A percentile compares a stretch with the other conserved stretches of the same genome.
Evolutionary conservation across 2,329 filamentous ascomycete genomes (phyloP).

Genomic region (Emmonsiellopsis sp.): DNA sequence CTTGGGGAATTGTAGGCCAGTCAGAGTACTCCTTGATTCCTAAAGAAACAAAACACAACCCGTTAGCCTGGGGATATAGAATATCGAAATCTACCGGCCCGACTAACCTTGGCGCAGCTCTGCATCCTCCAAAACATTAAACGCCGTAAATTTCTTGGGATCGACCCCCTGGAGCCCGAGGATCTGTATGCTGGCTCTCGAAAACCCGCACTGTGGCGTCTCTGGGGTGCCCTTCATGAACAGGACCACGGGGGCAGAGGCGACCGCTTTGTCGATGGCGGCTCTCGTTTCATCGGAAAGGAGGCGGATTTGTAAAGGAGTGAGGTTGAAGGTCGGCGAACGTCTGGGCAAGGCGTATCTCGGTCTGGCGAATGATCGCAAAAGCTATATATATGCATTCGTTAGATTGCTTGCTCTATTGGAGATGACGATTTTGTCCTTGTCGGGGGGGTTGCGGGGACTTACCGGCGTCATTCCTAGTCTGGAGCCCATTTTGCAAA

Average conservation of each 20-base stretch:
- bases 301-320: conserved; percentile 27
- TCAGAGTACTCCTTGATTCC: conserved; percentile 99
- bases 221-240: conserved; percentile 99
- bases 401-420: background rate
- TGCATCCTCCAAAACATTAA: conserved; percentile 89
- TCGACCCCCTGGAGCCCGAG: conserved; percentile 90
- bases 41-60: conserved; percentile 24
- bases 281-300: conserved; percentile 70
- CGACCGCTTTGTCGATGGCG: conserved; percentile 85
- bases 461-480: background rate
- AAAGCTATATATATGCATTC: background rate
- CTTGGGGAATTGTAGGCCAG: conserved; percentile 96
- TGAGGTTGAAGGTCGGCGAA: background rate
- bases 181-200: conserved; percentile 87
- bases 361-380: conserved; percentile 4
- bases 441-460: background rate
- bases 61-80: background rate
- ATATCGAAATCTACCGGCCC: background rate
- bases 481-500: too few relatives aligned
- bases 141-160: conserved; percentile 91
- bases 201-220: conserved; percentile 93
- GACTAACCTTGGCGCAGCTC: conserved; percentile 68
- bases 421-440: background rate
- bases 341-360: background rate
- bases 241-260: conserved; percentile 80